Conservation (phyloP, 1,284 basidiomycete genomes). For the Ceratobasidium sp. region DNA sequence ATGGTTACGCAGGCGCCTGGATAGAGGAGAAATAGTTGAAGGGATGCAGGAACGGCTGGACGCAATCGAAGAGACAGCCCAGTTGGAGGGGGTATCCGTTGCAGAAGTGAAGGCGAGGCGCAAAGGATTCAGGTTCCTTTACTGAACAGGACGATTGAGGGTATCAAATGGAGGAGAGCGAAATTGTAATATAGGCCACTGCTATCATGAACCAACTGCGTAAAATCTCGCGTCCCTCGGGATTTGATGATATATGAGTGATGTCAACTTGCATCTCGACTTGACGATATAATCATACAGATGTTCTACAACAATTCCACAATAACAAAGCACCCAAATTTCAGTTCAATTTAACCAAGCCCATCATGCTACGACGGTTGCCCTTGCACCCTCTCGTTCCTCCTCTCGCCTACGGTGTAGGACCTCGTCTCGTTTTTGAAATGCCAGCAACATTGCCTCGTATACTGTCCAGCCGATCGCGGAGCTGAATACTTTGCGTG, state of each 20-base stretch:
- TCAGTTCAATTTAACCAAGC: too few relatives aligned
- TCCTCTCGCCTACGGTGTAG: not conserved
- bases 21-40: conserved; percentile 28
- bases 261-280: too few relatives aligned
- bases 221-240: too few relatives aligned
- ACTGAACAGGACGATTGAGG: not conserved
- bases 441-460: conserved; percentile 73
- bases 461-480: conserved; percentile 95
- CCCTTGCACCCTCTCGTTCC: not conserved
- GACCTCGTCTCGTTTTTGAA: conserved; percentile 25
- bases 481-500: conserved; percentile 90
- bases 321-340: not conserved
- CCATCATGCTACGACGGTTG: too few relatives aligned
- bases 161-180: too few relatives aligned
- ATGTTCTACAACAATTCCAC: conserved; percentile 7
- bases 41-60: conserved; percentile 29
- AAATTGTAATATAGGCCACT: too few relatives aligned
- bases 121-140: conserved; percentile 37
- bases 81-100: conserved; percentile 31
- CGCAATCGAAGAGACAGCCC: conserved; percentile 27
- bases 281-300: conserved; percentile 16
- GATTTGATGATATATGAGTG: too few relatives aligned
- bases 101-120: conserved; percentile 25
- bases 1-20: conserved; percentile 15
- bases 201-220: too few relatives aligned